Conservation (phyloP, 2,329 filamentous ascomycete species). For the Zelopaecilomyces penicillatus region DNA sequence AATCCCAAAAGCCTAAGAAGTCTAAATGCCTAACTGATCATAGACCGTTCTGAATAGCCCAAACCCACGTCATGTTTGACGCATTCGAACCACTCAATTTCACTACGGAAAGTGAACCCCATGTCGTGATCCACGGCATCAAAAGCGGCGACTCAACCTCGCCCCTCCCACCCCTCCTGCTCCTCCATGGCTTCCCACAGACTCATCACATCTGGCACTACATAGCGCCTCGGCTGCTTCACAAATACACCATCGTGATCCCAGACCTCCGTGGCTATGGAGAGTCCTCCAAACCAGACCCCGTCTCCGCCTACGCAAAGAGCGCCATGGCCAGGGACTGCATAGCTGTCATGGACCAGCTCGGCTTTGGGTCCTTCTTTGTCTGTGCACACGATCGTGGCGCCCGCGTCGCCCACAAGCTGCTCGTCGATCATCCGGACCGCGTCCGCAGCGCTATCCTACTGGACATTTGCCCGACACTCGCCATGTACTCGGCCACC, state of each 20-base stretch:
- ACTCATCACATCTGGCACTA: conserved; percentile 44
- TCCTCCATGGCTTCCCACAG: conserved; percentile 46
- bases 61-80: neutral
- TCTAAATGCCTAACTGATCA: too few species aligned
- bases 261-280: conserved; percentile 46
- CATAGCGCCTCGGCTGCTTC: conserved; percentile 30
- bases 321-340: conserved; percentile 41
- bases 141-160: conserved; percentile 5
- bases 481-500: conserved; percentile 41
- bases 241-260: conserved; percentile 33
- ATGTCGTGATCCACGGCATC: conserved; percentile 4
- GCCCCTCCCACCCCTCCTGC: conserved; percentile 33
- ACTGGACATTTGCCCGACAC: conserved; percentile 47
- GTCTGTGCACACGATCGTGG: conserved; percentile 51
- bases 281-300: conserved; percentile 35
- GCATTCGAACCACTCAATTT: conserved; percentile 3
- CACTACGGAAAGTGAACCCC: conserved; percentile 1
- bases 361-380: conserved; percentile 33
- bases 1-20: too few species aligned
- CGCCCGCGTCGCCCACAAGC: conserved; percentile 45
- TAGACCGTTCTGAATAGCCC: too few species aligned
- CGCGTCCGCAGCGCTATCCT: conserved; percentile 35
- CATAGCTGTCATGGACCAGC: conserved; percentile 34
- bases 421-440: conserved; percentile 38
- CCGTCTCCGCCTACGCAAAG: conserved; percentile 34